Base-by-base conservation (phyloP, 306 rosid species). In the Fragaria vesca region DNA sequence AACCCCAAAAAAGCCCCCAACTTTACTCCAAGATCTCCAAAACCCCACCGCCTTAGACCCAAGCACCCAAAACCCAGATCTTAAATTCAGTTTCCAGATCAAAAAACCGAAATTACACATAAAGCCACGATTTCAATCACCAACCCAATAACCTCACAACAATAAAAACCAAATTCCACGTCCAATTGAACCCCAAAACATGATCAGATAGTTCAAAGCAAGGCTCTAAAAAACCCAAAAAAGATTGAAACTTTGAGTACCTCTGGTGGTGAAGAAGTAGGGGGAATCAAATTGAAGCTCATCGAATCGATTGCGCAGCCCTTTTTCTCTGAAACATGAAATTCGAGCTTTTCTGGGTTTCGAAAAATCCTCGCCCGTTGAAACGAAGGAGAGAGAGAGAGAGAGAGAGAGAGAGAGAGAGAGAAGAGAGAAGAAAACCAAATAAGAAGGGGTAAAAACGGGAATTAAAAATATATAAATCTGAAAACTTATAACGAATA, bases 331-430 rank as follows among this genome's bases (percentile, higher is more conserved):
- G 76, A 74, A 79, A 82, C 74, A 78, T 66, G 71, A 75, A 83
- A 61, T 65, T 48, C 52, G 52, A 82, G 84, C 88, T 84, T 71
- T 69, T 79, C 55, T 82, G 77, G 77, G 89, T 88, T 95, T 92
- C 95, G 94, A 90, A 92, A 92, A 95, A 89, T 85, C 93, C 87
- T 92, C 93, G 98, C 97, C 95, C 97, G 99, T 95, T 95, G 97
- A 95, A 92, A 89, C 92, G 51, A 86, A 68, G 88, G 80, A 78
- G 82, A 73, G 74, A 73, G 47, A 66, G 38, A 71, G 74, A 73
- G 47, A 66, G 38, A 71, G 74, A 73, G 47, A 66, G 38, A 71
- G 24, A 24, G 24, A 24, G 80, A 78, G 82, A 73, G 74, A 73
- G 47, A 66, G 38, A 71, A 66, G 61, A 50, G 34, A 58, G 13